Percentiles rank a stretch among this genome's conserved stretches.
These are phyloP conservation scores for Mycosarcoma maydis DNA, from an alignment of 1,284 basidiomycete genomes.

Conservation along the genomic window DNA sequence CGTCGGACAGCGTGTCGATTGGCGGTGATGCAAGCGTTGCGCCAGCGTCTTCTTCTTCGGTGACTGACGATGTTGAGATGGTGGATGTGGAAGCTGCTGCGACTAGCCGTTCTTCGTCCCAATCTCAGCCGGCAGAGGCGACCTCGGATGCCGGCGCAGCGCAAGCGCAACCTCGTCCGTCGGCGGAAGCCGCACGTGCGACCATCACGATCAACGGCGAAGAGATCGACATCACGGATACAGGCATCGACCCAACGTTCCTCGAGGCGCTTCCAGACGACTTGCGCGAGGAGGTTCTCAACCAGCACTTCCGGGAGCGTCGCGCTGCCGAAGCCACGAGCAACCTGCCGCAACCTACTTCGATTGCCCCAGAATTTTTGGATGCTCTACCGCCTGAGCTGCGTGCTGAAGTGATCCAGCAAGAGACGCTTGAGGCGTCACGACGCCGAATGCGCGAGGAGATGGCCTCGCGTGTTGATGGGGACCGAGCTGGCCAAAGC, in stretches of 20 bases:
- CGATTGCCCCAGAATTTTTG: slow-evolving; percentile 93
- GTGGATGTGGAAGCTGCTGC: slow-evolving; percentile 31
- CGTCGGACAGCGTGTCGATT: slow-evolving; percentile 33
- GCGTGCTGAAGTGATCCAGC: slow-evolving; percentile 93
- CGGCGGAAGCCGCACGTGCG: slow-evolving; percentile 21
- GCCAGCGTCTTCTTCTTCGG: background rate
- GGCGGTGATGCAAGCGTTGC: background rate
- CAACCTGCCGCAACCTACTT: slow-evolving; percentile 73
- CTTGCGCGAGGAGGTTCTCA: slow-evolving; percentile 97
- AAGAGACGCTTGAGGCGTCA: slow-evolving; percentile 82
- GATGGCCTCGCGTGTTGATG: slow-evolving; percentile 19
- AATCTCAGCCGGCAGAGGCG: slow-evolving; percentile 7
- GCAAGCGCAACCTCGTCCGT: background rate
- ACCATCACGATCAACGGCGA: slow-evolving; percentile 79
- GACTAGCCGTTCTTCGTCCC: slow-evolving; percentile 3
- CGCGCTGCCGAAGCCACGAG: slow-evolving; percentile 73
- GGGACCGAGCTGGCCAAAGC: slow-evolving; percentile 8
- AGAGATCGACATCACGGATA: slow-evolving; percentile 97
- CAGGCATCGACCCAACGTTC: slow-evolving; percentile 97
- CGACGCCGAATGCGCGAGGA: slow-evolving; percentile 66
- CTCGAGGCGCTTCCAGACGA: slow-evolving; percentile 97
- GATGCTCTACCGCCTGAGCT: slow-evolving; percentile 95
- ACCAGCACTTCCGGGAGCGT: slow-evolving; percentile 90
- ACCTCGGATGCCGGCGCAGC: slow-evolving; percentile 1
- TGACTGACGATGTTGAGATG: slow-evolving; percentile 59